phyloP scores from a whole-genome alignment of 1,284 basidiomycete species.

The Malassezia vespertilionis region DNA sequence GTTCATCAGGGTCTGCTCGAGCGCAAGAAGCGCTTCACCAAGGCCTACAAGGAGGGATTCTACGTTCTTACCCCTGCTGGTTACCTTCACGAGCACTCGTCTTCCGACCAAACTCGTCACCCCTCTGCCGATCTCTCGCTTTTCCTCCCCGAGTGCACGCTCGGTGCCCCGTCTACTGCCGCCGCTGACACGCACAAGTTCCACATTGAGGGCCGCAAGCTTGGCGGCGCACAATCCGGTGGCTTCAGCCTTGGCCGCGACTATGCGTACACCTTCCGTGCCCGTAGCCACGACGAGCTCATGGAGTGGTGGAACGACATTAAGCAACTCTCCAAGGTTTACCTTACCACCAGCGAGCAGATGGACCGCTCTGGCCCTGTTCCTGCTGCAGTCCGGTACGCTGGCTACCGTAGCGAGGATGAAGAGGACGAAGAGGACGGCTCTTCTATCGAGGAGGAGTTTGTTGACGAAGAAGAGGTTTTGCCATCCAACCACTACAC shows the following conservation, averaged over 20 bases:
- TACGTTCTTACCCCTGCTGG: slow-evolving; percentile 91
- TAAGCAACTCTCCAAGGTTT: slow-evolving; percentile 87
- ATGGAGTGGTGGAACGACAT: slow-evolving; percentile 99
- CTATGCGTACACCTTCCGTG: slow-evolving; percentile 78
- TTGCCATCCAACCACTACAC: slow-evolving; percentile 11
- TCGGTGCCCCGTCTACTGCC: slow-evolving; percentile 74
- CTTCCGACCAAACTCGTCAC: slow-evolving; percentile 64
- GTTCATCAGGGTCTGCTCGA: slow-evolving; percentile 86
- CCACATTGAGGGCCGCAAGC: slow-evolving; percentile 86
- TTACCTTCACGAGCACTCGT: slow-evolving; percentile 81
- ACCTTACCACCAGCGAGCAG: slow-evolving; percentile 84
- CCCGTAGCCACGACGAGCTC: slow-evolving; percentile 85
- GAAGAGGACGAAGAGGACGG: slow-evolving; percentile 57
- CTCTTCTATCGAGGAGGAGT: slow-evolving; percentile 50
- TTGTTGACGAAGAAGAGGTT: slow-evolving; percentile 22
- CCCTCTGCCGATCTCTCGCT: slow-evolving; percentile 66
- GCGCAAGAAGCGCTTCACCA: slow-evolving; percentile 92
- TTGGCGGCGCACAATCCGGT: slow-evolving; percentile 58
- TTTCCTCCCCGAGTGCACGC: slow-evolving; percentile 88
- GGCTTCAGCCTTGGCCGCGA: slow-evolving; percentile 53
- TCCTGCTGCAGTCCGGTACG: slow-evolving; percentile 77
- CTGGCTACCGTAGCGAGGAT: slow-evolving; percentile 59
- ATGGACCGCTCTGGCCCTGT: slow-evolving; percentile 88
- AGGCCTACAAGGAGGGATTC: slow-evolving; percentile 65
- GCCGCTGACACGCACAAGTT: slow-evolving; percentile 79